These are phyloP conservation scores for Corchorus capsularis DNA, from an alignment of 345 rosid species.

Conservation along the genomic window DNA sequence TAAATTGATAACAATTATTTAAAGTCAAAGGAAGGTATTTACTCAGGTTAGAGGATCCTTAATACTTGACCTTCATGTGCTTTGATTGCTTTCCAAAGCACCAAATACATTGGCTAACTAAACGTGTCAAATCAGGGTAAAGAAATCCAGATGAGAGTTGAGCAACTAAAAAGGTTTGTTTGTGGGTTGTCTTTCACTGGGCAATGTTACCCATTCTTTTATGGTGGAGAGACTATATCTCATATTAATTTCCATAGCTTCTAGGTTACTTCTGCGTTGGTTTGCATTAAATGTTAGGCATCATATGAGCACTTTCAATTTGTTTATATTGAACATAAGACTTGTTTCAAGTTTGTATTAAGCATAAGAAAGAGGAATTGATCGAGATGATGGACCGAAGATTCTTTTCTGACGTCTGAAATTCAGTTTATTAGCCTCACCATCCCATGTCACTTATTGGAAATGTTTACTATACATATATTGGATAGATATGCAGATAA, in stretches of 20 bases:
- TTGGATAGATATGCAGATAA: background rate
- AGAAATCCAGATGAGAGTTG: background rate
- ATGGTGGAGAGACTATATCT: background rate
- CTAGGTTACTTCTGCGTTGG: background rate
- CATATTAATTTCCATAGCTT: background rate
- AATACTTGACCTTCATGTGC: background rate
- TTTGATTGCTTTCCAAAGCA: conserved; percentile 2
- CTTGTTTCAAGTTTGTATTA: background rate
- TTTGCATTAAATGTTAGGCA: background rate
- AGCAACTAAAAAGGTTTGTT: background rate
- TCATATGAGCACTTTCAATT: background rate
- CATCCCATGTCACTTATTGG: background rate
- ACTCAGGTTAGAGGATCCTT: background rate
- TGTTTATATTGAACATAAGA: too few species aligned
- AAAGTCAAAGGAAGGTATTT: background rate
- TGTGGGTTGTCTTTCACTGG: too few species aligned
- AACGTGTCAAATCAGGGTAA: background rate
- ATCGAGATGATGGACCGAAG: background rate
- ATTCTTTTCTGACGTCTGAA: background rate
- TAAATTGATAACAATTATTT: background rate
- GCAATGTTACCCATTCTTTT: background rate
- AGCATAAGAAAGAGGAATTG: background rate
- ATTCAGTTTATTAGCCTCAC: background rate
- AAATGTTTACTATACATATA: too few species aligned
- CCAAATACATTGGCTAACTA: background rate